These are phyloP conservation scores for Phytophthora crassamura DNA, from an alignment of 352 stramenopile species.

Conservation along the genomic window DNA sequence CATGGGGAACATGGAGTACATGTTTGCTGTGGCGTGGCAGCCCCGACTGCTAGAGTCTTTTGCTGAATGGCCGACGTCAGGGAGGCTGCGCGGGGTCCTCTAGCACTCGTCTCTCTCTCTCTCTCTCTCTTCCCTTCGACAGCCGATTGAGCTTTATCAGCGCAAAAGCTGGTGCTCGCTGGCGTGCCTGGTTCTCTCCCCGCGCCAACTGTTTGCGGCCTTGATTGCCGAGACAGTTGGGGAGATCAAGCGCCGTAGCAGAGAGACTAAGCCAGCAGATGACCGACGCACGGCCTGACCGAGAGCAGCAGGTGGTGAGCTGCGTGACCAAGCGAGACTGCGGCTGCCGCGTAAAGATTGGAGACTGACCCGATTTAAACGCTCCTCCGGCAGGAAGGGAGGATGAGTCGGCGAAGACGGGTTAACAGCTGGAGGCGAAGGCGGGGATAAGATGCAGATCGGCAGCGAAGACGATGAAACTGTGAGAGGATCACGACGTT, in stretches of 20 bases:
- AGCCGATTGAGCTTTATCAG: slow-evolving; percentile 27
- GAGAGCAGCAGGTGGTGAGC: slow-evolving; percentile 2
- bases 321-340: background rate
- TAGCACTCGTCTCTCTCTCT: slow-evolving; percentile 15
- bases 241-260: background rate
- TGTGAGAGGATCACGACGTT: no score
- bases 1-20: slow-evolving; percentile 86
- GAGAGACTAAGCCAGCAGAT: slow-evolving; percentile 12
- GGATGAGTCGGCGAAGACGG: slow-evolving; percentile 29
- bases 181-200: slow-evolving; percentile 27
- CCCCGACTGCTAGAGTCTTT: slow-evolving; percentile 19
- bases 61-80: slow-evolving; percentile 22
- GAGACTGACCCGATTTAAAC: slow-evolving; percentile 29
- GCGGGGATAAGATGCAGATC: slow-evolving; percentile 21
- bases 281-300: slow-evolving; percentile 14
- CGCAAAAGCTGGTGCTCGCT: background rate
- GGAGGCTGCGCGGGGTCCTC: background rate
- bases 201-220: slow-evolving; percentile 23
- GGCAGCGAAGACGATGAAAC: background rate
- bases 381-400: slow-evolving; percentile 2
- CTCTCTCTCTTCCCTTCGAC: slow-evolving; percentile 16
- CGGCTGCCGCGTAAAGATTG: slow-evolving; percentile 20
- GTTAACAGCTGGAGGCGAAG: slow-evolving; percentile 14
- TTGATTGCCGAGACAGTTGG: slow-evolving; percentile 25
- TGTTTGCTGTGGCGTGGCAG: slow-evolving; percentile 4